These are phyloP conservation scores for Podila horticola DNA, from an alignment of 192 early-diverging fungal genomes.

Conservation along the genomic window DNA sequence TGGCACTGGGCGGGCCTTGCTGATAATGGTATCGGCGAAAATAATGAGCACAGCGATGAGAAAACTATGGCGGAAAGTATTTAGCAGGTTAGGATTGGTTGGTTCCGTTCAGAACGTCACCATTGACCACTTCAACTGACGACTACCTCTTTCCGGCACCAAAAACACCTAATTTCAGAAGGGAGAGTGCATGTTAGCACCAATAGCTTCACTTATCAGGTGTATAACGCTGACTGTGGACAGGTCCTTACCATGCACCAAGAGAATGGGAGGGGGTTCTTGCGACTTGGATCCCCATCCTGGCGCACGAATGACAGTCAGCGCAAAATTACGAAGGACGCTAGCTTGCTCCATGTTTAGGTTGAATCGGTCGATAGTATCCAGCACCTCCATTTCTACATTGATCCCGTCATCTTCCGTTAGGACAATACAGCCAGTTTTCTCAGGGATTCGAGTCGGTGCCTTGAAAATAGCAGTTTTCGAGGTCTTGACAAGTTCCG, in stretches of 20 bases:
- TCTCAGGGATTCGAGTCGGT: slow-evolving; percentile 25
- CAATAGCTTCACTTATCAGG: background rate
- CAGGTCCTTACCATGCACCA: slow-evolving; percentile 54
- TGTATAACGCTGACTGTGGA: background rate
- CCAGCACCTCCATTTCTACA: slow-evolving; percentile 42
- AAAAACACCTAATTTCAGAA: slow-evolving; percentile 58
- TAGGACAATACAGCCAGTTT: slow-evolving; percentile 47
- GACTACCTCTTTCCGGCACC: slow-evolving; percentile 78
- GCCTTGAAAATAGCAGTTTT: slow-evolving; percentile 32
- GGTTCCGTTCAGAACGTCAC: too few species aligned
- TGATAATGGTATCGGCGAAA: slow-evolving; percentile 64
- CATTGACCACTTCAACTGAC: background rate
- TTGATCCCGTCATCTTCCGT: slow-evolving; percentile 55
- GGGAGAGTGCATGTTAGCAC: background rate
- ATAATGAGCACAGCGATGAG: slow-evolving; percentile 71
- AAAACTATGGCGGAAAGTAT: slow-evolving; percentile 43
- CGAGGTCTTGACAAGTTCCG: slow-evolving; percentile 24
- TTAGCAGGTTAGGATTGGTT: too few species aligned
- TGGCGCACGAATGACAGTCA: slow-evolving; percentile 51
- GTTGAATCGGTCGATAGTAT: slow-evolving; percentile 47
- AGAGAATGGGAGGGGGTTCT: slow-evolving; percentile 41
- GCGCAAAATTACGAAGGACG: slow-evolving; percentile 51
- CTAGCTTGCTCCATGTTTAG: slow-evolving; percentile 60
- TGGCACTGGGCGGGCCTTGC: slow-evolving; percentile 32
- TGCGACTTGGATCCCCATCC: slow-evolving; percentile 37